phyloP scores from a whole-genome alignment of 2,329 filamentous ascomycete species.

The Trichoderma citrinoviride region DNA sequence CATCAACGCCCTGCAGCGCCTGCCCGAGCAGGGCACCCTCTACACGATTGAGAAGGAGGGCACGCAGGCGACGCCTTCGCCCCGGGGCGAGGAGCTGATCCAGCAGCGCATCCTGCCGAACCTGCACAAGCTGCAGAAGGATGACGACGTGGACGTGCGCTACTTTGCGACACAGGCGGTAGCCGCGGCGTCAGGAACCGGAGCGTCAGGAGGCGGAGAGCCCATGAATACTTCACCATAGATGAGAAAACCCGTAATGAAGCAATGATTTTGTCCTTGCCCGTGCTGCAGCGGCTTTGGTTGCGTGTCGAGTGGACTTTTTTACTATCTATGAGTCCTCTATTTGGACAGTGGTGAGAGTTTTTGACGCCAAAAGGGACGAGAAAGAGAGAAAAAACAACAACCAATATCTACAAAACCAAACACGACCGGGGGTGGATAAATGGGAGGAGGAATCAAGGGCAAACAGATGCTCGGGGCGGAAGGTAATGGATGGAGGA shows the following conservation, averaged over 20 bases:
- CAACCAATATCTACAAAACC: background rate
- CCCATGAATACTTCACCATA: constrained; percentile 67
- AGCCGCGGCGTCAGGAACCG: constrained; percentile 50
- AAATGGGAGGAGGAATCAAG: background rate
- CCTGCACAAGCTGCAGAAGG: constrained; percentile 91
- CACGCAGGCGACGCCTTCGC: constrained; percentile 59
- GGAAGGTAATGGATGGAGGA: background rate
- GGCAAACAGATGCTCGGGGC: background rate
- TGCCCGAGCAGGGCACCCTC: constrained; percentile 85
- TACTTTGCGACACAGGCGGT: constrained; percentile 95
- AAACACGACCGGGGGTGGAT: background rate
- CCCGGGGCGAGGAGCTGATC: constrained; percentile 74
- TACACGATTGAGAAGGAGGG: constrained; percentile 80
- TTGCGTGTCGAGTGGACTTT: background rate
- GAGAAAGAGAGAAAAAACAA: background rate
- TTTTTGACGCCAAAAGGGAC: background rate
- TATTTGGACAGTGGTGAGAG: constrained; percentile 9
- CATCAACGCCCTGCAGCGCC: constrained; percentile 84
- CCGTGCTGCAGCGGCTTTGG: background rate
- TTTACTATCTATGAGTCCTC: background rate
- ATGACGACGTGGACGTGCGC: constrained; percentile 95
- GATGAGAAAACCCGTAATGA: constrained; percentile 49
- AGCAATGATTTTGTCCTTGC: constrained; percentile 48
- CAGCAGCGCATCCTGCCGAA: constrained; percentile 84
- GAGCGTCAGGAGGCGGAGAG: constrained; percentile 43